phyloP scores from a whole-genome alignment of 805 yeast genomes.

The Sporopachydermia quercuum region DNA sequence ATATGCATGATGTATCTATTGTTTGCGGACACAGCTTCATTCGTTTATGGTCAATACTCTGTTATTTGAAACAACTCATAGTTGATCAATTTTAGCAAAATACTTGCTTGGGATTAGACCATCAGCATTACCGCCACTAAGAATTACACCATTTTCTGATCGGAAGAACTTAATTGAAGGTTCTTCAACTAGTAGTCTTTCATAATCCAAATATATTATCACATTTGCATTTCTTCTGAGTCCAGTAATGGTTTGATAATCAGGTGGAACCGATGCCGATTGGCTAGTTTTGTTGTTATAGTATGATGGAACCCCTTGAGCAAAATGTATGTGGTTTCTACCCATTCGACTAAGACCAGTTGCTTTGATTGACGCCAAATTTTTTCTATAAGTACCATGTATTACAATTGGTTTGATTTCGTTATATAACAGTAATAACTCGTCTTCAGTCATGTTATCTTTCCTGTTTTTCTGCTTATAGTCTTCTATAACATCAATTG shows the following conservation, averaged over 20 bases:
- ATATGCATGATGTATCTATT: too few species aligned
- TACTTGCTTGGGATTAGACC: slow-evolving; percentile 35
- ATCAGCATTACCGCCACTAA: slow-evolving; percentile 42
- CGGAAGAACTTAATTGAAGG: slow-evolving; percentile 36
- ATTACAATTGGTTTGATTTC: slow-evolving; percentile 27
- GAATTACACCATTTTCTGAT: slow-evolving; percentile 62
- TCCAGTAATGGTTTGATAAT: slow-evolving; percentile 48
- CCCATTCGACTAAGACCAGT: slow-evolving; percentile 55
- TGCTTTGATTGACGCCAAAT: slow-evolving; percentile 30
- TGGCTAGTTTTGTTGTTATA: background rate
- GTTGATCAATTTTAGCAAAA: slow-evolving; percentile 27
- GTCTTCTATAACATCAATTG: slow-evolving; percentile 13
- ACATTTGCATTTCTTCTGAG: slow-evolving; percentile 43
- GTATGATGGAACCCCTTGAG: slow-evolving; percentile 37
- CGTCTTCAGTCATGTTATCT: background rate
- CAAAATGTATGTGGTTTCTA: slow-evolving; percentile 79
- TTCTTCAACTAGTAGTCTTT: slow-evolving; percentile 25
- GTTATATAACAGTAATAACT: background rate
- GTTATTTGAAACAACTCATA: too few species aligned
- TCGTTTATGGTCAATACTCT: too few species aligned
- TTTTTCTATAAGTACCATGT: slow-evolving; percentile 61
- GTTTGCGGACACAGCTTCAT: too few species aligned
- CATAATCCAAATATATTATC: slow-evolving; percentile 46
- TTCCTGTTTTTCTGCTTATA: background rate
- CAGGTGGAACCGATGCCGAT: slow-evolving; percentile 11